Evolutionary conservation across 345 rosid species (phyloP).

Genomic region (Excoecaria cochinchinensis): DNA sequence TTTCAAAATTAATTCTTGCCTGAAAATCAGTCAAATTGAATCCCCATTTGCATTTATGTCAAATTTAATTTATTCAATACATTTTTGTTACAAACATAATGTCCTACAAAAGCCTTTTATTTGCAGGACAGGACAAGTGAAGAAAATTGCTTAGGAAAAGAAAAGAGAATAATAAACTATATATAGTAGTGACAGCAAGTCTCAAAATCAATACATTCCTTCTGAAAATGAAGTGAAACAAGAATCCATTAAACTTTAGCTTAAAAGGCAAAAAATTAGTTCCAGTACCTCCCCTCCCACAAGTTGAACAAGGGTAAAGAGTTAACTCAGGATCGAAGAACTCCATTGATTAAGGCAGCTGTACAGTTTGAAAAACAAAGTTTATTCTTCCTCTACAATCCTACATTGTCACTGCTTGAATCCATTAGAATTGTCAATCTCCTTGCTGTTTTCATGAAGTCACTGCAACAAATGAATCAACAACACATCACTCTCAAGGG

Average conservation of each 20-base stretch:
- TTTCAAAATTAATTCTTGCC: neutral
- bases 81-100: neutral
- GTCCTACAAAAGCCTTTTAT: constrained; percentile 19
- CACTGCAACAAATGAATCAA: constrained; percentile 35
- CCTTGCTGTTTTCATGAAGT: constrained; percentile 47
- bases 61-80: neutral
- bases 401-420: constrained; percentile 49
- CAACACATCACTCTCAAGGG: neutral
- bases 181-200: constrained; percentile 1
- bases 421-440: constrained; percentile 54
- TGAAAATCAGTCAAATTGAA: neutral
- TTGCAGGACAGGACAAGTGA: constrained; percentile 11
- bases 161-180: neutral
- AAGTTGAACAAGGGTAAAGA: constrained; percentile 17
- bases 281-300: constrained; percentile 19
- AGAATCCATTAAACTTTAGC: constrained; percentile 19
- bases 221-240: constrained; percentile 12
- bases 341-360: constrained; percentile 29
- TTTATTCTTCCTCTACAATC: constrained; percentile 32
- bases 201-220: constrained; percentile 5
- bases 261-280: constrained; percentile 15
- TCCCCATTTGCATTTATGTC: constrained; percentile 3
- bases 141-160: neutral
- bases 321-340: constrained; percentile 27
- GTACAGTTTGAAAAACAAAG: constrained; percentile 38